Evolutionary conservation across 2,329 filamentous ascomycete genomes (phyloP), one percentile per base, ranked within the genome.

Genomic region (Fusarium udum): DNA sequence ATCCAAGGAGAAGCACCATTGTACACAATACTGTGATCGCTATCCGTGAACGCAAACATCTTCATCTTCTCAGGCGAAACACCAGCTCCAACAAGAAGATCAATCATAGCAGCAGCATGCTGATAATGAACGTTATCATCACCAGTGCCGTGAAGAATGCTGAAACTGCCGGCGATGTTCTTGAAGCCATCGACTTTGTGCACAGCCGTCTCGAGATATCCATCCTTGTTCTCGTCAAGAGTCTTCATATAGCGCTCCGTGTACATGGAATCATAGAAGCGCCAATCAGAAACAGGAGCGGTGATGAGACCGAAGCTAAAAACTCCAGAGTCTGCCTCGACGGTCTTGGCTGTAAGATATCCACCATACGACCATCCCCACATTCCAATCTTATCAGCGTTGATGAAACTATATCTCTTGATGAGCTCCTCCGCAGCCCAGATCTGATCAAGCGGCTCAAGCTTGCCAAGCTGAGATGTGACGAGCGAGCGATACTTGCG

Each of bases 41-140:
- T 89, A 76, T 93, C 91, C 0, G 91, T 92, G 69, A 92, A 93
- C 26, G 87, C 88, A 66, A 90, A 87, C 81, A 89, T 87, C 77
- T 89, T 85, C 84, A 93, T 84, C 83, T 91, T 90, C 64, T 87
- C 83, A 0, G 90, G 89, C 1, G 86, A 85, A 1, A 93, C 89
- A 0, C 87, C 87, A 1, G 81, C 86, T 1, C 87, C 86, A 37
- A 92, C 88, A 1, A 93, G 80, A 28, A 90, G 79, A 74, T 93
- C 90, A 0, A 90, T 82, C 39, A 93, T 79, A 2, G 87, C 89
- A 0, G 90, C 91, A 0, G 87, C 77, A 69, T 93, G 89, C 81
- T 93, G 91, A 78, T 91, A 92, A 77, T 93, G 91, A 20, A 93
- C 91, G 58, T 93, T 93, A 74, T 93, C 91, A 71, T 93, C 91